Base-by-base conservation (phyloP, 23 red algal species). In the Pyropia haitanensis region DNA sequence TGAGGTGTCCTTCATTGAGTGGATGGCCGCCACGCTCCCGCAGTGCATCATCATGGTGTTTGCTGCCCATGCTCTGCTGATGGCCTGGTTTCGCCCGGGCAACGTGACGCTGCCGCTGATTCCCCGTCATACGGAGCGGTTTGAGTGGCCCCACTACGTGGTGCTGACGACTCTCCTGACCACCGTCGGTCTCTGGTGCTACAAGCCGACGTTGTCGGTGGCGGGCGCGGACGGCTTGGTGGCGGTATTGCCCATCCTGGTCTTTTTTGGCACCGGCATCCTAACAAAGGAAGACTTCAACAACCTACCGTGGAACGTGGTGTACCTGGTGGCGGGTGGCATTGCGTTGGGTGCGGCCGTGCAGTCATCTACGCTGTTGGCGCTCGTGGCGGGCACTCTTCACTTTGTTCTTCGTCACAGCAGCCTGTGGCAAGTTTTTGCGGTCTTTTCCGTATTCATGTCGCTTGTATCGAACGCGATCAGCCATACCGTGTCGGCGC, bases 201-300 rank as follows among this genome's bases (percentile, higher is more conserved):
- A 54, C 46, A 82, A 87, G 51, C 48, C 61, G 27, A 76, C 83
- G 15, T 58, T 61, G 29, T 59, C 69, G 24, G 23, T 60, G 22
- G 68, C 88, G 18, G 94, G 94, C 49, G 80, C 84, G 2, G 80
- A 88, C 46, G 94, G 94, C 39, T 77, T 98, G 15, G 76, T 98
- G 10, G 94, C 94, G 39, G 71, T 88, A 5, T 58, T 98, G 33
- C 94, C 85, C 9, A 64, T 91, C 28, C 29, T 88, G 15, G 72
- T 87, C 33, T 82, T 88, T 55, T 90, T 88, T 31, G 94, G 94
- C 58, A 67, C 84, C 27, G 94, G 94, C 20, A 70, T 98, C 29
- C 70, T 98, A 53, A 80, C 26, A 18, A 98, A 98, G 75, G 86
- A 91, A 60, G 94, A 98, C 62, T 98, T 98, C 80, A 98, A 98